These are phyloP conservation scores for Letharia lupina DNA, from an alignment of 495 filamentous ascomycete genomes.

Conservation along the genomic window DNA sequence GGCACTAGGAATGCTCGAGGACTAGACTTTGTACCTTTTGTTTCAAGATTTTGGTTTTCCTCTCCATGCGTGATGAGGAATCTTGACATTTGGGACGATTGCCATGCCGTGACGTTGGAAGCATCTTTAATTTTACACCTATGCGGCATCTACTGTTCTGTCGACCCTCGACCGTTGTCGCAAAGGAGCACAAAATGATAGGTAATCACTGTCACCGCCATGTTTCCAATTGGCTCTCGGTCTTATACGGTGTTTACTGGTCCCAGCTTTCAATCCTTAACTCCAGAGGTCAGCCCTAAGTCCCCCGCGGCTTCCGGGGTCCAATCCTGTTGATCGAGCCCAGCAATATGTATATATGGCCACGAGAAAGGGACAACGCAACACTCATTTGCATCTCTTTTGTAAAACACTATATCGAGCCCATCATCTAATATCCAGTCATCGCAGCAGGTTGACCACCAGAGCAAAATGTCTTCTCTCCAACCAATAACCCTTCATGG, in stretches of 20 bases:
- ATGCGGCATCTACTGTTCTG: background rate
- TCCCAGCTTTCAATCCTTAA: background rate
- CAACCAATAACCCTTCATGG: slow-evolving; percentile 9
- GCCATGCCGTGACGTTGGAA: background rate
- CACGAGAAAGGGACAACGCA: background rate
- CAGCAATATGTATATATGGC: background rate
- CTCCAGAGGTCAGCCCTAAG: background rate
- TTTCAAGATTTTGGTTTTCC: background rate
- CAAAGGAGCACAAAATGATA: background rate
- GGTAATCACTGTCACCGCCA: background rate
- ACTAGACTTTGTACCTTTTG: background rate
- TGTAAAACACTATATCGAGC: background rate
- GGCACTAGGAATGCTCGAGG: background rate
- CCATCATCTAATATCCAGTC: too few species aligned
- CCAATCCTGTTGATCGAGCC: background rate
- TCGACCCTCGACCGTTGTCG: background rate
- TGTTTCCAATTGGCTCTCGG: background rate
- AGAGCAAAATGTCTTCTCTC: slow-evolving; percentile 1
- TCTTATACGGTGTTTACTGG: background rate
- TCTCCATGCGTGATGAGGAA: slow-evolving; percentile 1
- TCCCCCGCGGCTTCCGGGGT: background rate
- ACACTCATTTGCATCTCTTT: background rate
- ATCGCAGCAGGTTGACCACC: background rate
- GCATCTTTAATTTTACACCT: background rate
- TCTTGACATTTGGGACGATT: background rate